phyloP scores from a whole-genome alignment of 1,284 basidiomycete genomes.

The Fomes fomentarius region DNA sequence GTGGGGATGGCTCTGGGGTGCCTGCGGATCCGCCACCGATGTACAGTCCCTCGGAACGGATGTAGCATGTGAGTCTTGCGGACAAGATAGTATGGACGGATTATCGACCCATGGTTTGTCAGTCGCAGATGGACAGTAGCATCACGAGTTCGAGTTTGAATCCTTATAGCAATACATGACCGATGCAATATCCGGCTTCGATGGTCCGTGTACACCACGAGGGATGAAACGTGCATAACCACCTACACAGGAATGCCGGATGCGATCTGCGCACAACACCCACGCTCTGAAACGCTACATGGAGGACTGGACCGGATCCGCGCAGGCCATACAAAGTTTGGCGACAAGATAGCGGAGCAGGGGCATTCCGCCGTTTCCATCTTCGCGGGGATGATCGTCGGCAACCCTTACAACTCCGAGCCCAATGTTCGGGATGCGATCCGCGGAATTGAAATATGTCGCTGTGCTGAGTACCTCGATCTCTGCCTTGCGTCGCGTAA shows the following conservation, averaged over 20 bases:
- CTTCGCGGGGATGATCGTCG: slow-evolving; percentile 8
- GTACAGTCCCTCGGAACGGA: slow-evolving; percentile 23
- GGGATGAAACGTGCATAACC: no score
- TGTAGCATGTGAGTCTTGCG: neutral
- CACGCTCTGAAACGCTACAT: neutral
- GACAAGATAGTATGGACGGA: neutral
- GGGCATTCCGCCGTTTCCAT: slow-evolving; percentile 17
- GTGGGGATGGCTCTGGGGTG: slow-evolving; percentile 13
- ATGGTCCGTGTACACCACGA: no score
- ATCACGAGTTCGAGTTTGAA: no score
- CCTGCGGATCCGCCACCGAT: slow-evolving; percentile 32
- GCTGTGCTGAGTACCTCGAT: slow-evolving; percentile 70
- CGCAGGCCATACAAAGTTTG: slow-evolving; percentile 27
- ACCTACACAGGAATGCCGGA: no score
- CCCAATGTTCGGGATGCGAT: slow-evolving; percentile 10
- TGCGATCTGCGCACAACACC: no score
- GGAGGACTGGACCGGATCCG: neutral
- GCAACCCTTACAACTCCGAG: neutral
- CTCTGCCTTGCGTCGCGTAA: slow-evolving; percentile 83
- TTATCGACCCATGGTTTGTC: no score
- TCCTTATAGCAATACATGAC: no score
- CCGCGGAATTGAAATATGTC: slow-evolving; percentile 1
- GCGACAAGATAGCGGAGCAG: slow-evolving; percentile 31
- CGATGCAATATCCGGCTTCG: no score
- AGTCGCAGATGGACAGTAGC: no score